These are phyloP conservation scores for Arabidopsis suecica DNA, from an alignment of 345 rosid species.

Conservation along the genomic window DNA sequence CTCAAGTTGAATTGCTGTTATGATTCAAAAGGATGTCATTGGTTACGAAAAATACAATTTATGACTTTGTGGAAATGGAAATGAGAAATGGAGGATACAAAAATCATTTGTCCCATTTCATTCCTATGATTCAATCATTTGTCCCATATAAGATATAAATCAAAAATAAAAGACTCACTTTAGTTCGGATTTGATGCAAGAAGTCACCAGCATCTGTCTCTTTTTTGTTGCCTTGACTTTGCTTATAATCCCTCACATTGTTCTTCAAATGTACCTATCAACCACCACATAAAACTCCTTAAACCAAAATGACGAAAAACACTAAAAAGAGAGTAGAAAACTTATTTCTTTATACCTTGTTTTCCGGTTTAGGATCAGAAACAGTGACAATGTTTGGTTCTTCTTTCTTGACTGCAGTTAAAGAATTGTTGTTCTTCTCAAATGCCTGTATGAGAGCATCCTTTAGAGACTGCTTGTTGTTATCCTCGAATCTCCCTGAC, in stretches of 20 bases:
- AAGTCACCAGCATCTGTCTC: conserved; percentile 73
- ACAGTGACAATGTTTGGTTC: conserved; percentile 42
- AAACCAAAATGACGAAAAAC: neutral
- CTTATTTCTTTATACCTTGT: conserved; percentile 43
- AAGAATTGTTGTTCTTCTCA: conserved; percentile 40
- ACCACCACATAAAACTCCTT: conserved; percentile 27
- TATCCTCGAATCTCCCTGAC: conserved; percentile 43
- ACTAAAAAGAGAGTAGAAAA: neutral
- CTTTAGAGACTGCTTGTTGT: conserved; percentile 43
- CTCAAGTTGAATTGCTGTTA: conserved; percentile 81
- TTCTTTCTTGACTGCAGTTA: conserved; percentile 46
- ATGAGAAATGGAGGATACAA: neutral
- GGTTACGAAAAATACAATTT: neutral
- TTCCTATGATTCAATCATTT: no score
- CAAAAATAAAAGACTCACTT: conserved; percentile 56
- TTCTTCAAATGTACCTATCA: conserved; percentile 45
- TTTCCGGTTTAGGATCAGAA: conserved; percentile 44
- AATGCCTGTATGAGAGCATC: conserved; percentile 38
- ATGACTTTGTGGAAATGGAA: neutral
- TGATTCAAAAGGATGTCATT: neutral
- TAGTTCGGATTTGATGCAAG: conserved; percentile 78
- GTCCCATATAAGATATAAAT: no score
- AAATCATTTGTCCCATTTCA: no score
- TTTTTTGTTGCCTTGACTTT: conserved; percentile 47
- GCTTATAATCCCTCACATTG: conserved; percentile 49